Percentiles rank a stretch among this genome's conserved stretches.
Conservation (phyloP, 495 filamentous ascomycete species). For the Talaromyces thailandensis region DNA sequence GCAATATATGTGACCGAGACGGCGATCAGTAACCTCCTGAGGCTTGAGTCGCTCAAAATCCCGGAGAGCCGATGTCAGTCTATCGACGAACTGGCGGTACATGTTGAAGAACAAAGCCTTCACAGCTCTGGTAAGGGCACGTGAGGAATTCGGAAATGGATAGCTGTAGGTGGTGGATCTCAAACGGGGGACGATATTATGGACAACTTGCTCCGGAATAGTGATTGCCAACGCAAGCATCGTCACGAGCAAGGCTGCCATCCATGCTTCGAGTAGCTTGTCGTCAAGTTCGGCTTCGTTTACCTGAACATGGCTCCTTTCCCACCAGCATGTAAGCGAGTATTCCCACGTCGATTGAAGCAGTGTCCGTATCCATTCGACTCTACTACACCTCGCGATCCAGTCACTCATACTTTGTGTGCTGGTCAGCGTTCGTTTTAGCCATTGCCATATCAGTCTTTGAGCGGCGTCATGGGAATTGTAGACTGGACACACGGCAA, state of each 20-base stretch:
- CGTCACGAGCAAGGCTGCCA: constrained; percentile 1
- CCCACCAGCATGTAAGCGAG: neutral
- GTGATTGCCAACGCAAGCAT: constrained; percentile 2
- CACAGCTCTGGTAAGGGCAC: constrained; percentile 3
- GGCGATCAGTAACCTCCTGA: neutral
- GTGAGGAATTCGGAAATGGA: neutral
- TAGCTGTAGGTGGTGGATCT: neutral
- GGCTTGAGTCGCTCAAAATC: neutral
- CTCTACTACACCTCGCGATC: neutral
- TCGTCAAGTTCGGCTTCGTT: neutral
- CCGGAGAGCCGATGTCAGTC: neutral
- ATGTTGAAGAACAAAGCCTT: constrained; percentile 5
- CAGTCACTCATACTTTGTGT: constrained; percentile 1
- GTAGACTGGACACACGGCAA: neutral
- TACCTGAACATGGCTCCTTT: neutral
- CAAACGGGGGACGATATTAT: neutral
- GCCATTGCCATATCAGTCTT: neutral
- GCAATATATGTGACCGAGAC: constrained; percentile 4
- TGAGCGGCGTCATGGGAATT: neutral
- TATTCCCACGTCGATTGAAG: constrained; percentile 3
- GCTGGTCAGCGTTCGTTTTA: neutral
- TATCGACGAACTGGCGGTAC: neutral
- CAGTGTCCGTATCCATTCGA: constrained; percentile 1
- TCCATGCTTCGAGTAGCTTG: constrained; percentile 4
- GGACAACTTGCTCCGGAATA: neutral